Percentiles rank a stretch among this genome's conserved stretches.
These are phyloP conservation scores for Amanita rubescens DNA, from an alignment of 768 basidiomycete genomes.

Conservation along the genomic window DNA sequence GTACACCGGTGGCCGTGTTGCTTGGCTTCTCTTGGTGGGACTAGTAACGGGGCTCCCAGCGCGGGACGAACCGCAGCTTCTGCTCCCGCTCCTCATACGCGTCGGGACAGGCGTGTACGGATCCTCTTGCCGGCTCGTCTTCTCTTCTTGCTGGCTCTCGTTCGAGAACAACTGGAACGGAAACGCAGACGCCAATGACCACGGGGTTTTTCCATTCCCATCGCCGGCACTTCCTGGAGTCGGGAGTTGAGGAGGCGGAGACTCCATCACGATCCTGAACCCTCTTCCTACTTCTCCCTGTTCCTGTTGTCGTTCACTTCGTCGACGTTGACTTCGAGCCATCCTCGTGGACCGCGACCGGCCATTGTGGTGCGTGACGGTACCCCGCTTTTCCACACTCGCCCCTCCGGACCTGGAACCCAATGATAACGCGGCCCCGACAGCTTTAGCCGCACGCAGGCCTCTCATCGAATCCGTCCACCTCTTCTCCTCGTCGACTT, in stretches of 20 bases:
- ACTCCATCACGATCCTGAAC: slow-evolving; percentile 21
- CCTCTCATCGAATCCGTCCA: slow-evolving; percentile 25
- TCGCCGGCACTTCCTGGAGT: background rate
- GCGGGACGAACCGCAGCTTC: too few species aligned
- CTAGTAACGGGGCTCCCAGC: too few species aligned
- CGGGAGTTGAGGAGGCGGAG: slow-evolving; percentile 13
- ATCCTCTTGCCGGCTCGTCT: background rate
- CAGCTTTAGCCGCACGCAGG: too few species aligned
- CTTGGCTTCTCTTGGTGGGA: too few species aligned
- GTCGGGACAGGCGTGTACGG: slow-evolving; percentile 1
- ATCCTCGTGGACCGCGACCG: too few species aligned
- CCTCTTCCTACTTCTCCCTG: background rate
- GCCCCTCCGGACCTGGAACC: too few species aligned
- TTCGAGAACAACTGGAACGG: slow-evolving; percentile 3
- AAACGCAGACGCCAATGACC: slow-evolving; percentile 1
- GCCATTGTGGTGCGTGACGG: too few species aligned
- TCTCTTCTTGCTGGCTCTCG: background rate
- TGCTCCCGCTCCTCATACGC: background rate
- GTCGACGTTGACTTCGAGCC: too few species aligned
- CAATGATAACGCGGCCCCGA: too few species aligned
- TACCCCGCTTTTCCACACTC: too few species aligned
- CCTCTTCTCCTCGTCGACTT: slow-evolving; percentile 28
- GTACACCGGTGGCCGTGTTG: slow-evolving; percentile 9
- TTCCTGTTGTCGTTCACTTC: too few species aligned
- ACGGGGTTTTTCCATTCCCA: background rate